Base-by-base conservation (phyloP, 495 filamentous ascomycete species). In the Neurospora tetraspora region DNA sequence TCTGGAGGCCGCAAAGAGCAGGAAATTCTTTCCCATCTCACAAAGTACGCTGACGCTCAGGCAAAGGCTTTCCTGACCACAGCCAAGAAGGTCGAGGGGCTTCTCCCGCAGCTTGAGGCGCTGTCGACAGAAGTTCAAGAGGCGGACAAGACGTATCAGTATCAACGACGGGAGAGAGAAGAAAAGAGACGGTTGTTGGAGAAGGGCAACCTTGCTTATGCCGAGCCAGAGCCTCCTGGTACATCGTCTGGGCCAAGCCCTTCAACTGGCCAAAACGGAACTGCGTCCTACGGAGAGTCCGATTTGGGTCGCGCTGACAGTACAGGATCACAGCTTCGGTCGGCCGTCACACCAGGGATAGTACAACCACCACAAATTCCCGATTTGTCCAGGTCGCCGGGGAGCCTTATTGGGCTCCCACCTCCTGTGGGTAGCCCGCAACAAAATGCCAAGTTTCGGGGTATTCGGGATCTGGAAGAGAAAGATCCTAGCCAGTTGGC, bases 1-100 rank as follows among this genome's bases (percentile, higher is more conserved):
- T 96, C 98, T 76, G 96, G 96, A 34, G 96, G 96, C 38, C 92
- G 96, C 73, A 98, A 98, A 78, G 96, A 99, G 75, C 96, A 98
- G 79, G 96, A 98, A 79, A 92, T 99, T 27, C 84, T 99, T 31
- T 98, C 96, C 16, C 94, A 97, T 79, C 85, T 99, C 47, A 98
- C 96, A 23, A 95, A 92, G 79, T 99, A 94, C 80, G 96, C 96
- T 4, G 94, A 97, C 79, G 90, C 90, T 7, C 96, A 99, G 80
- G 92, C 96, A 12, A 90, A 87, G 78, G 91, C 86, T 74, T 98
- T 95, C 76, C 83, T 98, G 72, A 80, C 88, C 11, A 91, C 94
- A 8, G 91, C 94, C 16, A 92, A 94, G 80, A 97, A 92, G 80
- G 89, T 99, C 47, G 93, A 97, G 74, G 88, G 88, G 42, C 91